Percentiles rank a stretch among this genome's conserved stretches.
Conservation (phyloP, 169 alveolate genomes). For the Miamiensis avidus region DNA sequence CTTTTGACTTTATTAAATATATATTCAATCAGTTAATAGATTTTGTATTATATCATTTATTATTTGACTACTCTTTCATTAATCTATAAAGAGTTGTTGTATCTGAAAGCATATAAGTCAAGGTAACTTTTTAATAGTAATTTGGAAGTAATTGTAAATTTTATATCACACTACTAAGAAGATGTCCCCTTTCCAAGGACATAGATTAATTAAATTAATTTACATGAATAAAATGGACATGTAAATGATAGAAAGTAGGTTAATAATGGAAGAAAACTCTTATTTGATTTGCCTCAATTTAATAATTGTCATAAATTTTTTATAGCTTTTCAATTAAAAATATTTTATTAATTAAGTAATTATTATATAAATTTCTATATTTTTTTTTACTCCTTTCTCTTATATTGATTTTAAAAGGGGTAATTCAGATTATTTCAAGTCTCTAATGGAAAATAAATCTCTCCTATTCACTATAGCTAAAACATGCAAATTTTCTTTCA, state of each 20-base stretch:
- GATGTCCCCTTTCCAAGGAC: slow-evolving; percentile 14
- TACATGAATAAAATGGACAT: slow-evolving; percentile 19
- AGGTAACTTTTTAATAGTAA: background rate
- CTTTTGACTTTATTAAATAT: too few relatives aligned
- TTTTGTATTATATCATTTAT: too few relatives aligned
- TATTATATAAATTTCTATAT: too few relatives aligned
- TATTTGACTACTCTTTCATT: too few relatives aligned
- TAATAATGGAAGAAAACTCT: slow-evolving; percentile 14
- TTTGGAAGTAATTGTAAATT: background rate
- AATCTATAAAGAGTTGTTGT: background rate
- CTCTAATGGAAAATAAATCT: slow-evolving; percentile 11
- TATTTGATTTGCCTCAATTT: background rate
- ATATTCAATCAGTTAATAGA: too few relatives aligned
- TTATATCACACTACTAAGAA: background rate
- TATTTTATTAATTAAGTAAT: background rate
- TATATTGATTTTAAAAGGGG: slow-evolving; percentile 1
- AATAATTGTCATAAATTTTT: slow-evolving; percentile 5
- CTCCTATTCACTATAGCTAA: slow-evolving; percentile 1
- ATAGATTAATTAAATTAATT: background rate
- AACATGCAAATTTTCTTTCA: slow-evolving; percentile 1
- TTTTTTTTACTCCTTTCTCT: background rate
- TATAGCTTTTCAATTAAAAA: background rate
- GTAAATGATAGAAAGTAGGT: slow-evolving; percentile 23
- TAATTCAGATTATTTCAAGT: background rate
- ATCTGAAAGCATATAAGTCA: background rate